A percentile compares a stretch with the other conserved stretches of the same genome.
Evolutionary conservation across 768 basidiomycete genomes (phyloP).

Genomic region (Kwoniella heveanensis): DNA sequence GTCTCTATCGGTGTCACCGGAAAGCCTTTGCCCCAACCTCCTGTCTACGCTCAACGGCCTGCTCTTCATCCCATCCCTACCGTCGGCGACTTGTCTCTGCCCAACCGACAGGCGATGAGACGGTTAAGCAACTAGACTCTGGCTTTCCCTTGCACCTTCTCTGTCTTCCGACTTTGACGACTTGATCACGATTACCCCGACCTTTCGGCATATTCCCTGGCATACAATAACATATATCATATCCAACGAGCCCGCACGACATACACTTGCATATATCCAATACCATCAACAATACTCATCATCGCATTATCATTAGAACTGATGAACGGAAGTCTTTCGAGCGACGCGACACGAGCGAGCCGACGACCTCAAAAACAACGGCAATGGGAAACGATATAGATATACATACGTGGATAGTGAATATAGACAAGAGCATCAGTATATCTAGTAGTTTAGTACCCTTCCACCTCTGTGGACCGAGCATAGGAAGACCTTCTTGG

Average conservation of each 20-base stretch:
- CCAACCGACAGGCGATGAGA: constrained; percentile 33
- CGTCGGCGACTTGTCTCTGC: constrained; percentile 33
- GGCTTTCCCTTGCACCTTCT: background rate
- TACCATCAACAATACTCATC: background rate
- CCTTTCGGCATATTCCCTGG: constrained; percentile 11
- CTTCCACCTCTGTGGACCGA: background rate
- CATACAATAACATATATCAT: constrained; percentile 5
- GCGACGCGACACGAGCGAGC: background rate
- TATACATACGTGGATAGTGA: background rate
- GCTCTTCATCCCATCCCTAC: constrained; percentile 30
- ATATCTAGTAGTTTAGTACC: background rate
- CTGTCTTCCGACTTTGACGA: background rate
- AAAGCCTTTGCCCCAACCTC: constrained; percentile 23
- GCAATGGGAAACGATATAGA: background rate
- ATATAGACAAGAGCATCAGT: background rate
- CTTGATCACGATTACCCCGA: background rate
- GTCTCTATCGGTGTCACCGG: constrained; percentile 4
- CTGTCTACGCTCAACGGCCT: constrained; percentile 27
- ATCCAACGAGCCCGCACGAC: background rate
- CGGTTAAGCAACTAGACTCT: constrained; percentile 35
- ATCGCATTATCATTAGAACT: background rate
- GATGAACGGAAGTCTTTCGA: background rate
- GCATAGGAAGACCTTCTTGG: background rate
- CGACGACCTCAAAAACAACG: background rate
- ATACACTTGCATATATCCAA: constrained; percentile 3